These are phyloP conservation scores for Flaveria floridana DNA, from an alignment of 140 eudicot genomes.

Conservation along the genomic window DNA sequence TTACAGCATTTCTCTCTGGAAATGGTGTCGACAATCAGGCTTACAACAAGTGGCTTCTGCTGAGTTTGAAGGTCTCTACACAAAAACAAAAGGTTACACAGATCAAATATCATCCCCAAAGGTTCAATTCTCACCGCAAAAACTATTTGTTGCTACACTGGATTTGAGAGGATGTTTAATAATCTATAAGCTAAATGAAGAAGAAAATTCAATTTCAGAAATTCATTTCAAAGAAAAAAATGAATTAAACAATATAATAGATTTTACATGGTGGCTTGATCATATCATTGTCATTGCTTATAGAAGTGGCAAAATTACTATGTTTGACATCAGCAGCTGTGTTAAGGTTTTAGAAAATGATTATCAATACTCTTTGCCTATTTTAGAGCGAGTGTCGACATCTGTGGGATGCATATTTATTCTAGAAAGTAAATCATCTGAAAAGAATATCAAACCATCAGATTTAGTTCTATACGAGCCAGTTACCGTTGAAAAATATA, in stretches of 20 bases:
- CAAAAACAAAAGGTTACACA: slow-evolving; percentile 49
- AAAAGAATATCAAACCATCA: slow-evolving; percentile 38
- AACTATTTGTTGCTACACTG: slow-evolving; percentile 63
- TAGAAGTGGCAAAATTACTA: slow-evolving; percentile 55
- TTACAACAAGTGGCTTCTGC: slow-evolving; percentile 51
- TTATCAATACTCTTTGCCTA: slow-evolving; percentile 60
- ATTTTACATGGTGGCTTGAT: slow-evolving; percentile 96
- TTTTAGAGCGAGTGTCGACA: slow-evolving; percentile 55
- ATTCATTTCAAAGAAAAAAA: slow-evolving; percentile 38
- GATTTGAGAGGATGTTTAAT: slow-evolving; percentile 69
- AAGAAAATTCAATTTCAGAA: slow-evolving; percentile 35
- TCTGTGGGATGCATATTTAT: slow-evolving; percentile 62
- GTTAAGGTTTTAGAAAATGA: slow-evolving; percentile 48
- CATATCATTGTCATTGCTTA: slow-evolving; percentile 53
- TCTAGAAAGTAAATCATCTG: slow-evolving; percentile 58
- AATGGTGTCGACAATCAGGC: slow-evolving; percentile 46
- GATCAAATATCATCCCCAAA: slow-evolving; percentile 69
- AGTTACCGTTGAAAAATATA: slow-evolving; percentile 44
- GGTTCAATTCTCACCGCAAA: slow-evolving; percentile 68
- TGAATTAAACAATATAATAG: slow-evolving; percentile 46
- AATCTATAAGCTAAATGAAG: slow-evolving; percentile 51
- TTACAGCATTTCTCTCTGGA: slow-evolving; percentile 64
- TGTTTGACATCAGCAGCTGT: slow-evolving; percentile 52
- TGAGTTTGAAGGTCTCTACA: slow-evolving; percentile 73
- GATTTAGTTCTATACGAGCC: slow-evolving; percentile 47